A percentile compares a stretch with the other conserved stretches of the same genome.
Conservation (phyloP, 2,329 filamentous ascomycete genomes). For the Ramularia collo-cygni region DNA sequence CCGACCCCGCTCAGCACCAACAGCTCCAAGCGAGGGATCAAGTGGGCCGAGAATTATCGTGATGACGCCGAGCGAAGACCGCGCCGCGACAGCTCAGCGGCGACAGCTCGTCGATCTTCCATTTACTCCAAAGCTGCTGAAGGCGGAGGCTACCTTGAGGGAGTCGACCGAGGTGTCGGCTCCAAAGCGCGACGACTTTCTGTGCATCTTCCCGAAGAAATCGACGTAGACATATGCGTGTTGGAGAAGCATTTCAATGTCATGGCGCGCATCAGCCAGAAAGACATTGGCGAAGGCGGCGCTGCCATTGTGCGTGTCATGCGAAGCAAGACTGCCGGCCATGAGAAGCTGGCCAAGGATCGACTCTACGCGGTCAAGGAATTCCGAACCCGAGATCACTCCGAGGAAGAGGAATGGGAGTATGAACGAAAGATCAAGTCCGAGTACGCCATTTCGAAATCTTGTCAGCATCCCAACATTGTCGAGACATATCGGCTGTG, state of each 20-base stretch:
- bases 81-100: constrained; percentile 23
- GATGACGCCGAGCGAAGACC: constrained; percentile 7
- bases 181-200: constrained; percentile 31
- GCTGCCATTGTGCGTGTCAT: constrained; percentile 79
- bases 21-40: constrained; percentile 18
- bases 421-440: constrained; percentile 88
- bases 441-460: constrained; percentile 82
- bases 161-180: constrained; percentile 29
- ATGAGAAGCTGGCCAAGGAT: constrained; percentile 23
- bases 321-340: constrained; percentile 58
- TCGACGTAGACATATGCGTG: constrained; percentile 38
- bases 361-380: constrained; percentile 82
- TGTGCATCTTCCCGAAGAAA: constrained; percentile 23
- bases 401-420: constrained; percentile 60
- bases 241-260: constrained; percentile 46
- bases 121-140: constrained; percentile 26
- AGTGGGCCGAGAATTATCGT: constrained; percentile 16
- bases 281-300: constrained; percentile 72
- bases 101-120: constrained; percentile 24
- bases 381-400: constrained; percentile 65
- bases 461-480: constrained; percentile 78
- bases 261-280: constrained; percentile 64
- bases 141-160: constrained; percentile 21
- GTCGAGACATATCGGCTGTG: constrained; percentile 74
- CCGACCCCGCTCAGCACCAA: constrained; percentile 12